These are phyloP conservation scores for Cyclotella cryptica DNA, from an alignment of 108 stramenopile species.

Conservation along the genomic window DNA sequence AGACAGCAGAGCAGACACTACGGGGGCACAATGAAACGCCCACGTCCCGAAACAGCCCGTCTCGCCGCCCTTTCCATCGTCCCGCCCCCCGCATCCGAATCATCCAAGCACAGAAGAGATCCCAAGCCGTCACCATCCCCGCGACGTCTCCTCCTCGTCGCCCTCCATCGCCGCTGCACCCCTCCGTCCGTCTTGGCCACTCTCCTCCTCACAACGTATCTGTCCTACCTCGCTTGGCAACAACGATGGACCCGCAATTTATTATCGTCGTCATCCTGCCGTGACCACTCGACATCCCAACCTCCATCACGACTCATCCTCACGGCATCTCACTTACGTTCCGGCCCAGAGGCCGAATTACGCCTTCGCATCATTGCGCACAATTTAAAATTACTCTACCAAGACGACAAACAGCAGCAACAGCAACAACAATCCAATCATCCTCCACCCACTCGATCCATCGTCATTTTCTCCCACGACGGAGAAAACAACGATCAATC, in stretches of 20 bases:
- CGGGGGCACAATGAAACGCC: constrained; percentile 21
- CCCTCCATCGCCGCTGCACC: background rate
- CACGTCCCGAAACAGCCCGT: background rate
- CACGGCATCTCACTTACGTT: constrained; percentile 46
- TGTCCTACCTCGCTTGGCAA: background rate
- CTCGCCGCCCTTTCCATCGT: background rate
- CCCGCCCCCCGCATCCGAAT: background rate
- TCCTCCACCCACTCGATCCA: constrained; percentile 28
- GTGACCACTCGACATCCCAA: background rate
- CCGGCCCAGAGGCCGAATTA: constrained; percentile 28
- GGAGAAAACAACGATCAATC: background rate
- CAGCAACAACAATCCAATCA: background rate
- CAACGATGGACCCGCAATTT: too few relatives aligned
- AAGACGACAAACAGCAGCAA: too few relatives aligned
- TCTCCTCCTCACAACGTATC: background rate
- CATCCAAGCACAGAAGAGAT: background rate
- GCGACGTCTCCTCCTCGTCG: background rate
- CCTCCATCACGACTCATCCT: constrained; percentile 23
- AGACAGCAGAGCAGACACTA: too few relatives aligned
- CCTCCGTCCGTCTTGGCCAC: background rate
- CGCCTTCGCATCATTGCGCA: constrained; percentile 43
- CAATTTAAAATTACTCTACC: constrained; percentile 31
- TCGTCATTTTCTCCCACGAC: constrained; percentile 36
- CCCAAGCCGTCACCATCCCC: background rate
- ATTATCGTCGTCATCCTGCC: background rate